These are phyloP conservation scores for Colletotrichum sp. DNA, from an alignment of 2,329 filamentous ascomycete genomes.

Conservation along the genomic window DNA sequence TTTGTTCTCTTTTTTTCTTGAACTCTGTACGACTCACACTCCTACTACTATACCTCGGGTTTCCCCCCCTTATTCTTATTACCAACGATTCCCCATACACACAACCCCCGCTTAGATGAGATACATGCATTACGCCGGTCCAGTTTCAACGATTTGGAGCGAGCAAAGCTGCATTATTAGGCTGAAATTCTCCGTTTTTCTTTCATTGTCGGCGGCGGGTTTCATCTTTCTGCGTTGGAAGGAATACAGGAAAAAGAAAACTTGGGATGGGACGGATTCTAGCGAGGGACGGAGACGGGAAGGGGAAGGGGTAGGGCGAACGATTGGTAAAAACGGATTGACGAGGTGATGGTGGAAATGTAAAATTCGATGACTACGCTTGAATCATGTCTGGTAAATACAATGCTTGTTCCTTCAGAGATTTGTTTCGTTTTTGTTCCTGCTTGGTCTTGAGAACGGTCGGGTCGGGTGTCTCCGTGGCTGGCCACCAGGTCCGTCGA, in stretches of 20 bases:
- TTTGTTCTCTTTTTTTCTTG: not conserved
- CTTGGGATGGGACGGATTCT: not conserved
- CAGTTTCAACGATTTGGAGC: slow-evolving; percentile 7
- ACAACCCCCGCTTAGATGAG: slow-evolving; percentile 8
- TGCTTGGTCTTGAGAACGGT: not conserved
- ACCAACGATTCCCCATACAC: slow-evolving; percentile 17
- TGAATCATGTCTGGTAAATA: slow-evolving; percentile 5
- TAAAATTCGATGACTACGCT: slow-evolving; percentile 1
- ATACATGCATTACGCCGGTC: not conserved
- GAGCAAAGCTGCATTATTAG: not conserved
- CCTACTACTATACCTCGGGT: slow-evolving; percentile 16
- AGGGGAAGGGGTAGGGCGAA: not conserved
- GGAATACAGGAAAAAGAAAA: not conserved
- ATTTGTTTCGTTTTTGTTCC: not conserved
- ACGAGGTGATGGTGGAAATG: slow-evolving; percentile 8
- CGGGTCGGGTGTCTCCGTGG: not conserved
- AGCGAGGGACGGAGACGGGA: not conserved
- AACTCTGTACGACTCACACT: slow-evolving; percentile 9
- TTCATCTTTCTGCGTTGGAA: not conserved
- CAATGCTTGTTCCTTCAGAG: not conserved
- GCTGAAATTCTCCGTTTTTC: not conserved
- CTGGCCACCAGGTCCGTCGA: not conserved
- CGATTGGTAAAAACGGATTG: not conserved
- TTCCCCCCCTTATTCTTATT: not conserved
- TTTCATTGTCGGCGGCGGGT: not conserved